Percentiles rank a stretch among this genome's conserved stretches.
Evolutionary conservation across 176 grass and related monocot species (phyloP).

Genomic region (Raddia distichophylla): DNA sequence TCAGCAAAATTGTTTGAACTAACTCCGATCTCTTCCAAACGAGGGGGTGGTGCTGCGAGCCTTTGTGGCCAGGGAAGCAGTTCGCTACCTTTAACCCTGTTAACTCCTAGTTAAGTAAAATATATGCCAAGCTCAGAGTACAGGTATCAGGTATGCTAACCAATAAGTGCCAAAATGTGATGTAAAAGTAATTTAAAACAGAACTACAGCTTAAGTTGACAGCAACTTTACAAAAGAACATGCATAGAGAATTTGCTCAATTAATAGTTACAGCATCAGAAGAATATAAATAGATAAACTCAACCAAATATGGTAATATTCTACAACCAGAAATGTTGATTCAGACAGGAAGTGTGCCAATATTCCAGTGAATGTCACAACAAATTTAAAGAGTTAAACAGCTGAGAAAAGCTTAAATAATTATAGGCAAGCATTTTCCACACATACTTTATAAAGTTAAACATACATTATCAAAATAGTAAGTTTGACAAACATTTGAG

Average conservation of each 20-base stretch:
- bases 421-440: conserved; percentile 3
- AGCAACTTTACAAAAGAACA: neutral
- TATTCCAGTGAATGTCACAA: neutral
- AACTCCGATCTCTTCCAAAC: conserved; percentile 65
- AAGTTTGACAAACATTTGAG: neutral
- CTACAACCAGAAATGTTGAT: neutral
- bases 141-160: conserved; percentile 17
- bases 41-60: conserved; percentile 65
- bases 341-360: neutral
- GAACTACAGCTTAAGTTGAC: neutral
- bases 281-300: neutral
- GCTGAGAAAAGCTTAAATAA: neutral
- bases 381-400: neutral
- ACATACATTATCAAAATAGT: neutral
- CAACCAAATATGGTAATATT: conserved; percentile 14
- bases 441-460: neutral
- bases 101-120: conserved; percentile 49
- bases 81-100: conserved; percentile 54
- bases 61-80: conserved; percentile 78
- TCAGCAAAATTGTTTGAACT: conserved; percentile 53
- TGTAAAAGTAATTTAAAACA: conserved; percentile 1
- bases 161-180: neutral
- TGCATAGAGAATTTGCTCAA: neutral
- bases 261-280: conserved; percentile 8
- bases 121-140: conserved; percentile 10